Percentiles rank a stretch among this genome's conserved stretches.
phyloP scores from a whole-genome alignment of 225 moss, liverwort and hornwort species.

The Rhytidiadelphus loreus region DNA sequence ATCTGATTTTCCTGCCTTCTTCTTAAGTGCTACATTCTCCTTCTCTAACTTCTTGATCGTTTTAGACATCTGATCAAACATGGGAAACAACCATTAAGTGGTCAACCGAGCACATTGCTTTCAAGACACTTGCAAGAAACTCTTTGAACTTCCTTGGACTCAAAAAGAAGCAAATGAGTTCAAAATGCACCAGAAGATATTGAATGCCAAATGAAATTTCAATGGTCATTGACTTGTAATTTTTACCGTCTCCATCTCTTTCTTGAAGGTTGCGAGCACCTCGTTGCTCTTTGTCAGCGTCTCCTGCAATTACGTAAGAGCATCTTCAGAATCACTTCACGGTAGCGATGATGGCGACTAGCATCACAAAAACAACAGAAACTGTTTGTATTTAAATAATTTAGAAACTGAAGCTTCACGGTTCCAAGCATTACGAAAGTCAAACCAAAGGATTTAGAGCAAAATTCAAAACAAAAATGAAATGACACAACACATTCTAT shows the following conservation, averaged over 20 bases:
- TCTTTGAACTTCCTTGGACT: neutral
- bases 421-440: too few relatives aligned
- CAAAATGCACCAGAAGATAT: neutral
- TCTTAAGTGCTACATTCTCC: too few relatives aligned
- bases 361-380: too few relatives aligned
- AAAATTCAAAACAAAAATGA: too few relatives aligned
- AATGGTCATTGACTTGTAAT: neutral
- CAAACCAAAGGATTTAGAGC: too few relatives aligned
- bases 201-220: neutral
- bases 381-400: too few relatives aligned
- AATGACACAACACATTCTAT: too few relatives aligned
- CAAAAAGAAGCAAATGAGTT: neutral
- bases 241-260: neutral
- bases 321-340: too few relatives aligned
- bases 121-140: neutral
- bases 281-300: neutral
- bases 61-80: neutral
- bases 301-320: too few relatives aligned
- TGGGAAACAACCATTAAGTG: neutral
- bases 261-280: neutral
- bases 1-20: too few relatives aligned
- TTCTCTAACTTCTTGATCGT: neutral
- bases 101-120: neutral
- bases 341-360: too few relatives aligned
- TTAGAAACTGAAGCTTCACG: too few relatives aligned